Conservation (phyloP, 1,139 yeast species). For the Kodamaea plutei region DNA sequence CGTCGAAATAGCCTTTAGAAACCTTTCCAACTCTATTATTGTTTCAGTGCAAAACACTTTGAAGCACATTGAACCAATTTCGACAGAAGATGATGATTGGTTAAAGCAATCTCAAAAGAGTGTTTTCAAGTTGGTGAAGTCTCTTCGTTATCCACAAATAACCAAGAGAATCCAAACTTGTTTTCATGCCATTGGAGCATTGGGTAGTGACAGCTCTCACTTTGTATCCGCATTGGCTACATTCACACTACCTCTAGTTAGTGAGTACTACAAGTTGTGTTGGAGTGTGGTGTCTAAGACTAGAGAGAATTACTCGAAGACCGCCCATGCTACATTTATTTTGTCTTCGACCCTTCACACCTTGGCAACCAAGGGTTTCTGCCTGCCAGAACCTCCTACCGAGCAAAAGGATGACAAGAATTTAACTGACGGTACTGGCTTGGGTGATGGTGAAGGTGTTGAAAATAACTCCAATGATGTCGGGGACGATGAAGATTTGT, state of each 20-base stretch:
- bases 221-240: constrained; percentile 42
- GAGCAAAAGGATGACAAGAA: constrained; percentile 62
- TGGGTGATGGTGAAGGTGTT: constrained; percentile 96
- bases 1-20: constrained; percentile 43
- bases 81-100: constrained; percentile 65
- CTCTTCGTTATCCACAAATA: constrained; percentile 33
- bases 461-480: constrained; percentile 76
- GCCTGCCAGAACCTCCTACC: constrained; percentile 80
- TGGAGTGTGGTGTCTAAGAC: constrained; percentile 37
- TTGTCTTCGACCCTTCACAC: constrained; percentile 54
- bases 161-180: constrained; percentile 17
- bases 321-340: constrained; percentile 59
- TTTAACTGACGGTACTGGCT: constrained; percentile 85
- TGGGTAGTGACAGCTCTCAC: constrained; percentile 36
- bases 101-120: constrained; percentile 46
- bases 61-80: constrained; percentile 30
- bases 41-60: constrained; percentile 59
- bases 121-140: constrained; percentile 32
- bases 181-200: constrained; percentile 15
- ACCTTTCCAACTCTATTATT: constrained; percentile 57
- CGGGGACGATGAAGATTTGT: constrained; percentile 87
- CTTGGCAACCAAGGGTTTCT: constrained; percentile 83
- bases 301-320: constrained; percentile 44
- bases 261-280: constrained; percentile 48
- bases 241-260: constrained; percentile 55